Conservation (phyloP, 1,139 yeast species). For the Geotrichum citri-aurantii region DNA sequence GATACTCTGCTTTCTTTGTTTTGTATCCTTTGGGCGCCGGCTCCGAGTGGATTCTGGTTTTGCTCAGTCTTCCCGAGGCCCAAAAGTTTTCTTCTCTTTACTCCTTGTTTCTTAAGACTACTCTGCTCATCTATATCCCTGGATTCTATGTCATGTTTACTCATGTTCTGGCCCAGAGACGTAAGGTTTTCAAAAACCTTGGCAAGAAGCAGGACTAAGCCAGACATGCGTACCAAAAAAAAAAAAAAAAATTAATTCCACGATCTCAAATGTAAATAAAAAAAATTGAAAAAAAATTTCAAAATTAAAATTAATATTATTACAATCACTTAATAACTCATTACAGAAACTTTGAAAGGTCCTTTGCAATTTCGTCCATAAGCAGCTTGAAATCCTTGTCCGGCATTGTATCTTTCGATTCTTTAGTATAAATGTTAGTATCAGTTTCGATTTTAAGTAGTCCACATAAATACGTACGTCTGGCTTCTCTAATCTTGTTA, state of each 20-base stretch:
- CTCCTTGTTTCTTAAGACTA: constrained; percentile 49
- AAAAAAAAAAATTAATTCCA: background rate
- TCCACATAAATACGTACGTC: constrained; percentile 20
- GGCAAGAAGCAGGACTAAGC: constrained; percentile 22
- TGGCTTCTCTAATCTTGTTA: constrained; percentile 23
- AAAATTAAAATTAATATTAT: background rate
- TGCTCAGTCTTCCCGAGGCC: constrained; percentile 63
- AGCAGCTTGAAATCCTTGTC: constrained; percentile 27
- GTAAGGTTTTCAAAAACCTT: constrained; percentile 30
- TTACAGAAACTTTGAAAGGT: constrained; percentile 15
- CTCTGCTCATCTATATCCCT: constrained; percentile 68
- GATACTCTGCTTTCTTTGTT: constrained; percentile 78
- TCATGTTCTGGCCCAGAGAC: constrained; percentile 84
- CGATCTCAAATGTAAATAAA: background rate
- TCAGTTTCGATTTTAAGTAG: background rate
- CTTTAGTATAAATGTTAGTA: constrained; percentile 3
- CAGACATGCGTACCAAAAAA: background rate
- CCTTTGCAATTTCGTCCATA: constrained; percentile 27
- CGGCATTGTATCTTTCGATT: constrained; percentile 19
- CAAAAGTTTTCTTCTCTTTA: constrained; percentile 48
- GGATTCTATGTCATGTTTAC: constrained; percentile 80
- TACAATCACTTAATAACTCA: background rate
- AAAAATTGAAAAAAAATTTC: background rate
- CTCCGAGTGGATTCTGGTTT: constrained; percentile 69
- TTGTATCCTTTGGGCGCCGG: constrained; percentile 90